These are phyloP conservation scores for Purpureocillium takamizusanense DNA, from an alignment of 2,329 filamentous ascomycete genomes.

Conservation along the genomic window DNA sequence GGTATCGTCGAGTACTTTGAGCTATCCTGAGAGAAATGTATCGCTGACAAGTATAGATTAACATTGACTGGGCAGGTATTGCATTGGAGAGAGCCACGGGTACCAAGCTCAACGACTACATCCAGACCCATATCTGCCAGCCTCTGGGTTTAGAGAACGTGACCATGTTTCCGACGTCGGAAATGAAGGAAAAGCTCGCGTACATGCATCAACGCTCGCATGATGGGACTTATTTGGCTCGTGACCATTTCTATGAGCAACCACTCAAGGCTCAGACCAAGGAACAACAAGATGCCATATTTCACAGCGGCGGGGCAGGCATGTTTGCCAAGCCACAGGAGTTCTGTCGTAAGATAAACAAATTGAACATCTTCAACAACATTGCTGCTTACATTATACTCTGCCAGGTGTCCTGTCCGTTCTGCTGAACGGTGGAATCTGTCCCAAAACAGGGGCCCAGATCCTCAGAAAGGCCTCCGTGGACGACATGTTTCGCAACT, in stretches of 20 bases:
- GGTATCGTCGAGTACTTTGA: conserved; percentile 16
- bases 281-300: conserved; percentile 31
- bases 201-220: conserved; percentile 44
- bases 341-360: conserved; percentile 40
- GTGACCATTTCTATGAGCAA: conserved; percentile 41
- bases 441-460: conserved; percentile 41
- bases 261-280: conserved; percentile 31
- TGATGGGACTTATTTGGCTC: conserved; percentile 27
- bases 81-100: conserved; percentile 35
- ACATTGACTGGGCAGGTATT: conserved; percentile 45
- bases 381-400: too few species aligned
- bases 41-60: conserved; percentile 22
- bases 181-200: conserved; percentile 46
- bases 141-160: conserved; percentile 40
- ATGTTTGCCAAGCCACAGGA: conserved; percentile 51
- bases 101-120: conserved; percentile 35
- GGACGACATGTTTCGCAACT: conserved; percentile 56
- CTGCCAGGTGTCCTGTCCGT: conserved; percentile 50
- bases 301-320: conserved; percentile 55
- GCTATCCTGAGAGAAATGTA: not conserved
- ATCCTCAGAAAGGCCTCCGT: conserved; percentile 51
- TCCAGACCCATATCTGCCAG: conserved; percentile 35
- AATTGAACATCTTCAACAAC: too few species aligned
- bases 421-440: conserved; percentile 55
- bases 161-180: conserved; percentile 45